Percentiles rank a stretch among this genome's conserved stretches.
phyloP scores from a whole-genome alignment of 306 rosid species.

The Corylus americana region DNA sequence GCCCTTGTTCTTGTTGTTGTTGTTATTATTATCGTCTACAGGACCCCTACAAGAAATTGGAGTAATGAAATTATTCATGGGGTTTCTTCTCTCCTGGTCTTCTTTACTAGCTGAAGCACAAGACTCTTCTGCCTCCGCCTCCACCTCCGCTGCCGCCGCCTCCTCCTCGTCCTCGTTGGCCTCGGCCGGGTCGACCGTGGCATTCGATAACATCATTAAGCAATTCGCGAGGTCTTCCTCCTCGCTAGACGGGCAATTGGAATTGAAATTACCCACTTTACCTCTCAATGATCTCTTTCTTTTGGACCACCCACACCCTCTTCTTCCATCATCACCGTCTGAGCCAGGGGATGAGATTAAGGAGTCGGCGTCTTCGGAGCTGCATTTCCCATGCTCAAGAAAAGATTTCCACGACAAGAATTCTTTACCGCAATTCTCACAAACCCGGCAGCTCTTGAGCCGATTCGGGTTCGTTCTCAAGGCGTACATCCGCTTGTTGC shows the following conservation, averaged over 20 bases:
- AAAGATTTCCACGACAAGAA: constrained; percentile 84
- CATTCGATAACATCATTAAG: constrained; percentile 86
- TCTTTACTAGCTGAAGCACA: constrained; percentile 83
- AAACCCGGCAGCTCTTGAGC: constrained; percentile 66
- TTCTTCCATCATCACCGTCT: constrained; percentile 34
- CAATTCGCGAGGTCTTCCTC: constrained; percentile 94
- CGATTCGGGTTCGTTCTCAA: constrained; percentile 85
- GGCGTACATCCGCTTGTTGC: constrained; percentile 80
- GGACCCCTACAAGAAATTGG: constrained; percentile 49
- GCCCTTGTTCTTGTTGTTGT: constrained; percentile 52
- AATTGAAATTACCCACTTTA: constrained; percentile 54
- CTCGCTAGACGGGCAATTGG: constrained; percentile 67
- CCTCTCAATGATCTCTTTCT: constrained; percentile 73
- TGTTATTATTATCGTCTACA: constrained; percentile 6
- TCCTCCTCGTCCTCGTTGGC: too few species aligned
- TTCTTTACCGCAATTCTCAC: constrained; percentile 85
- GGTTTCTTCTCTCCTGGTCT: constrained; percentile 54
- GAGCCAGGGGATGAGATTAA: constrained; percentile 58
- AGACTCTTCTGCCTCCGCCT: constrained; percentile 65
- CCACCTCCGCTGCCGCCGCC: constrained; percentile 35
- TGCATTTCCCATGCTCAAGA: constrained; percentile 88
- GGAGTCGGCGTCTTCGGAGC: constrained; percentile 60
- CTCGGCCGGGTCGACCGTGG: constrained; percentile 47
- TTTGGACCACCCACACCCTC: constrained; percentile 69
- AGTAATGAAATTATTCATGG: constrained; percentile 43